These are phyloP conservation scores for Yamadazyma sp. DNA, from an alignment of 1,139 yeast species.

Conservation along the genomic window DNA sequence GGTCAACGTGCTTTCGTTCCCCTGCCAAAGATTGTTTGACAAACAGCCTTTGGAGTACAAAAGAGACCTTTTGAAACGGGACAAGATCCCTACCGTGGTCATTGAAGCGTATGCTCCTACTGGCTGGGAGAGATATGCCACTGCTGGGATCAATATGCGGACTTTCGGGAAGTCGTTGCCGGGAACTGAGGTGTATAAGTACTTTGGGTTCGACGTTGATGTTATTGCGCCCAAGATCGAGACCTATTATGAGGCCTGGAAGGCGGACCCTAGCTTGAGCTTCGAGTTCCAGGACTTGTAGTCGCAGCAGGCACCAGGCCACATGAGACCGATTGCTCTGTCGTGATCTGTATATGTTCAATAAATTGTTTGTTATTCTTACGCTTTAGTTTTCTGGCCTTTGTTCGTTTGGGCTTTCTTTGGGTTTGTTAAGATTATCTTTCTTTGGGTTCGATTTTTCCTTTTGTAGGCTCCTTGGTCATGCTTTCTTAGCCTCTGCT, in stretches of 20 bases:
- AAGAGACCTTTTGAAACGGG: slow-evolving; percentile 21
- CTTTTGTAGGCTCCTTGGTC: no score
- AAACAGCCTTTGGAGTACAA: slow-evolving; percentile 24
- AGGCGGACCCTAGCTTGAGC: slow-evolving; percentile 20
- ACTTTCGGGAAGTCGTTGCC: slow-evolving; percentile 34
- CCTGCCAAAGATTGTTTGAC: slow-evolving; percentile 22
- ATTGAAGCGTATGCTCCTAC: slow-evolving; percentile 34
- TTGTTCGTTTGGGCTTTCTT: no score
- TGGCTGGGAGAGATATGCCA: slow-evolving; percentile 38
- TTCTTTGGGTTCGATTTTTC: no score
- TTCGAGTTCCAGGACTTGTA: slow-evolving; percentile 27
- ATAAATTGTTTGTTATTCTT: no score
- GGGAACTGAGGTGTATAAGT: slow-evolving; percentile 26
- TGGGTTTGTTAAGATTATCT: no score
- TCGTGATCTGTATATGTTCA: no score
- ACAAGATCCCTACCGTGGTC: slow-evolving; percentile 26
- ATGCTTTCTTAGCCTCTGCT: no score
- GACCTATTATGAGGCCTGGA: slow-evolving; percentile 18
- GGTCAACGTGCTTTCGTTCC: slow-evolving; percentile 31
- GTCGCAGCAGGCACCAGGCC: no score
- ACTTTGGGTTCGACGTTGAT: slow-evolving; percentile 27
- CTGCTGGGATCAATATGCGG: slow-evolving; percentile 31
- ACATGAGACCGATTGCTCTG: no score
- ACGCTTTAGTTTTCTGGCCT: background rate
- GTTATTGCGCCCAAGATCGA: slow-evolving; percentile 24